Conservation (phyloP, 169 alveolate species). For the Plasmodium relictum region DNA sequence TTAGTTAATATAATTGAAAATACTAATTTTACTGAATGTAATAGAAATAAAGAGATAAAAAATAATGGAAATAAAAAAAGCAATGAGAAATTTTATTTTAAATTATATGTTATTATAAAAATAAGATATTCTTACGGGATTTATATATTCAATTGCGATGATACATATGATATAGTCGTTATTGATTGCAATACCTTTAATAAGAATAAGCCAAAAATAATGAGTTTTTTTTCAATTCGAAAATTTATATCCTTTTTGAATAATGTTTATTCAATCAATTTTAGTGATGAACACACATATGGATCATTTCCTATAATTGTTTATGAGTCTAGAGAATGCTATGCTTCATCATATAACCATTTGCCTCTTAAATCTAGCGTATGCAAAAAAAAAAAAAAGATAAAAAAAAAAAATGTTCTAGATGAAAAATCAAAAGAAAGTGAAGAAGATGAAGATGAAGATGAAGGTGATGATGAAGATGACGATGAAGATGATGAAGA, state of each 20-base stretch:
- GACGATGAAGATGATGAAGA: not conserved
- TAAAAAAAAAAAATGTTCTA: slow-evolving; percentile 10
- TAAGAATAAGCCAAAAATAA: slow-evolving; percentile 56
- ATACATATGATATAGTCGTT: slow-evolving; percentile 57
- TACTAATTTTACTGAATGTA: slow-evolving; percentile 35
- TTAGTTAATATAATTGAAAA: slow-evolving; percentile 56
- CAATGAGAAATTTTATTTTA: slow-evolving; percentile 39
- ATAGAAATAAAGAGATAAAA: not conserved
- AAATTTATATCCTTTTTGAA: slow-evolving; percentile 60
- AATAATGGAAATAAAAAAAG: not conserved
- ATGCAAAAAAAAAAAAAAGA: slow-evolving; percentile 8
- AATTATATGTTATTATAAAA: slow-evolving; percentile 53
- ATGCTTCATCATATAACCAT: slow-evolving; percentile 42
- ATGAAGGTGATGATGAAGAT: not conserved
- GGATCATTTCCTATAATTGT: slow-evolving; percentile 57
- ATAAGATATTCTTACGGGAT: slow-evolving; percentile 43
- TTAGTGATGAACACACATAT: slow-evolving; percentile 35
- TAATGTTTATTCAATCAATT: slow-evolving; percentile 29
- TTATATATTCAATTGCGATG: slow-evolving; percentile 66
- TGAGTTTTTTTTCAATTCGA: slow-evolving; percentile 53
- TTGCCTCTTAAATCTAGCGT: slow-evolving; percentile 22
- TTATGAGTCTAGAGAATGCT: slow-evolving; percentile 64
- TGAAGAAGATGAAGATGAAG: not conserved
- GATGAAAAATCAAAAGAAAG: slow-evolving; percentile 23
- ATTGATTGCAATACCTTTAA: slow-evolving; percentile 58